Conservation (phyloP, 1,139 yeast genomes). For the Geotrichum reessii region DNA sequence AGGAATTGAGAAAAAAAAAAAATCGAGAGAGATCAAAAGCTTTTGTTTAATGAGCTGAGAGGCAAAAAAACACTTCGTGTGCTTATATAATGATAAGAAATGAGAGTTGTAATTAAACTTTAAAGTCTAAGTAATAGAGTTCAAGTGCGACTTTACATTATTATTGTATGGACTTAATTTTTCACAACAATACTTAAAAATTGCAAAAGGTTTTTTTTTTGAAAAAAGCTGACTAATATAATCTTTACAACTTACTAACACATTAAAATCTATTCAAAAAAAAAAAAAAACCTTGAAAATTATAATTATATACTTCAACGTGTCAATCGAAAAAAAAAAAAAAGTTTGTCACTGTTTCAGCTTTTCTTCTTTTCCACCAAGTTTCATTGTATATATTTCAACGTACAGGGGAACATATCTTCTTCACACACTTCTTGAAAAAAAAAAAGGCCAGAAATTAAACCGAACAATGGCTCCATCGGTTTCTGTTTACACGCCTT, state of each 20-base stretch:
- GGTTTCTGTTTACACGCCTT: slow-evolving; percentile 80
- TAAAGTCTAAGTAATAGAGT: background rate
- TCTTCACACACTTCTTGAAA: too few species aligned
- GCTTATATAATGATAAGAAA: background rate
- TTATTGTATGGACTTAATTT: too few species aligned
- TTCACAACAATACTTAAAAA: too few species aligned
- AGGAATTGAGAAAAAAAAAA: background rate
- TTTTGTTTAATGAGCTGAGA: background rate
- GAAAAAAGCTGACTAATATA: background rate
- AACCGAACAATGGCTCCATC: slow-evolving; percentile 29
- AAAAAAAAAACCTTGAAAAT: background rate
- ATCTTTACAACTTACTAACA: too few species aligned
- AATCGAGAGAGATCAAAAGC: background rate
- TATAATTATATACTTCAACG: background rate
- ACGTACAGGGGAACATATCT: background rate
- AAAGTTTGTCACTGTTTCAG: background rate
- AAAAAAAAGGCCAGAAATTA: background rate
- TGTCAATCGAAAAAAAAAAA: background rate
- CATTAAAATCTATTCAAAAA: background rate
- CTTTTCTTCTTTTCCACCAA: background rate
- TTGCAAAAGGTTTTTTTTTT: too few species aligned
- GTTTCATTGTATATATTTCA: background rate
- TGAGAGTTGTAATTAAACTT: background rate
- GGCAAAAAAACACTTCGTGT: background rate
- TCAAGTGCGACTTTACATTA: too few species aligned